Evolutionary conservation across 148 eudicot species (phyloP).

Genomic region (Cornus controversa): DNA sequence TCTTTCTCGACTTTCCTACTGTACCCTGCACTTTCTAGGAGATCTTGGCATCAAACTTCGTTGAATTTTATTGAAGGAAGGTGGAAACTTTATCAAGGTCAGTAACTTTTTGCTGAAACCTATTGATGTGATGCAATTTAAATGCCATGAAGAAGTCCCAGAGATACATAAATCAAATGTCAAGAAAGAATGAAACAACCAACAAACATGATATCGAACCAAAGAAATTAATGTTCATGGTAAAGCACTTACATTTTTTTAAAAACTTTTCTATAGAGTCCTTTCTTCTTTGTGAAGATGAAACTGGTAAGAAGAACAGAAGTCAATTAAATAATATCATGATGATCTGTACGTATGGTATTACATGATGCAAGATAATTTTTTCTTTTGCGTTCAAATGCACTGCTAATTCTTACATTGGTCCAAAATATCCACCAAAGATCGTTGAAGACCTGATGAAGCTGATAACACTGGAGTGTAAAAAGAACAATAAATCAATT

Average conservation of each 20-base stretch:
- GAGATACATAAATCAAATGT: not conserved
- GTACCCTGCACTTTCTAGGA: not conserved
- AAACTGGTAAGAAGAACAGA: constrained; percentile 29
- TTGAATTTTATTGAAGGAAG: not conserved
- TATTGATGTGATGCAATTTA: not conserved
- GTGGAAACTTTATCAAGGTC: not conserved
- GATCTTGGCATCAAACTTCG: not conserved
- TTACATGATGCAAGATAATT: not conserved
- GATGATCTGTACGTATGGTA: not conserved
- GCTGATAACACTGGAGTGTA: constrained; percentile 41
- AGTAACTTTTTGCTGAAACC: not conserved
- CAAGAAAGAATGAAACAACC: not conserved
- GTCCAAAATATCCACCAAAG: constrained; percentile 29
- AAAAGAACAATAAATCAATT: constrained; percentile 5
- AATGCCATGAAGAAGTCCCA: not conserved
- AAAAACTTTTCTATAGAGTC: constrained; percentile 16
- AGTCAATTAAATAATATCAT: not conserved
- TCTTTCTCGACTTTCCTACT: too few relatives aligned
- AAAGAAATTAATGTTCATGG: not conserved
- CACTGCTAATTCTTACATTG: constrained; percentile 26
- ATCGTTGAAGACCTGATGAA: constrained; percentile 37
- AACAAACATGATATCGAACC: not conserved
- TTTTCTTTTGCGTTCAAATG: not conserved
- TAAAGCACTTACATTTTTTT: constrained; percentile 33
- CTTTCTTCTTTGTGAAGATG: constrained; percentile 28